Conservation (phyloP, 495 filamentous ascomycete species). For the Talaromyces trachyspermus region DNA sequence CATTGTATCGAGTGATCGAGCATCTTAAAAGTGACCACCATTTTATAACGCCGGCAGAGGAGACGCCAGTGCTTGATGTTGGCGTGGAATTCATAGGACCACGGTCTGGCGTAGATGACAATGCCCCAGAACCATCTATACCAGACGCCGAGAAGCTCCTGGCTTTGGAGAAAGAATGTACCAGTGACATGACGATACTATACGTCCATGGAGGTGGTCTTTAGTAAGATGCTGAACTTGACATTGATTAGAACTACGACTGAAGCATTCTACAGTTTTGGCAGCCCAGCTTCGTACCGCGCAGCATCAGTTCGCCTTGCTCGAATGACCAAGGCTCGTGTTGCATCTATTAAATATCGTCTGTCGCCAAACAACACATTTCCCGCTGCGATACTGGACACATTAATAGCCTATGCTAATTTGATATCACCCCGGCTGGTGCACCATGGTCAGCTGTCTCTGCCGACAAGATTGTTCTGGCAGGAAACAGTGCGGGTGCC, state of each 20-base stretch:
- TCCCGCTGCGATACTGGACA: conserved; percentile 59
- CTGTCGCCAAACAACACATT: conserved; percentile 62
- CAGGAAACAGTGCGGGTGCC: conserved; percentile 64
- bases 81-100: conserved; percentile 3
- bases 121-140: conserved; percentile 3
- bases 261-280: conserved; percentile 4
- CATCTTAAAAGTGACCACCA: conserved; percentile 2
- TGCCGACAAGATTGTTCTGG: conserved; percentile 52
- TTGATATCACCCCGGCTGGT: conserved; percentile 58
- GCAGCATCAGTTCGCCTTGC: conserved; percentile 15
- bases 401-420: conserved; percentile 54
- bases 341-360: conserved; percentile 59
- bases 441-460: conserved; percentile 53
- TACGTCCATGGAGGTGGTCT: conserved; percentile 15
- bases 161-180: conserved; percentile 9
- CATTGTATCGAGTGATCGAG: conserved; percentile 3
- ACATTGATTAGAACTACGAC: background rate
- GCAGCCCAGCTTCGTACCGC: conserved; percentile 12
- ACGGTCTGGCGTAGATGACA: background rate
- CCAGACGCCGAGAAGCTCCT: background rate
- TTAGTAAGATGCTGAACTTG: conserved; percentile 5
- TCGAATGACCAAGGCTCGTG: conserved; percentile 25
- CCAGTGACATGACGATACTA: conserved; percentile 11
- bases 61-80: conserved; percentile 5
- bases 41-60: background rate